phyloP scores from a whole-genome alignment of 306 rosid genomes.

The Cucumis hystrix region DNA sequence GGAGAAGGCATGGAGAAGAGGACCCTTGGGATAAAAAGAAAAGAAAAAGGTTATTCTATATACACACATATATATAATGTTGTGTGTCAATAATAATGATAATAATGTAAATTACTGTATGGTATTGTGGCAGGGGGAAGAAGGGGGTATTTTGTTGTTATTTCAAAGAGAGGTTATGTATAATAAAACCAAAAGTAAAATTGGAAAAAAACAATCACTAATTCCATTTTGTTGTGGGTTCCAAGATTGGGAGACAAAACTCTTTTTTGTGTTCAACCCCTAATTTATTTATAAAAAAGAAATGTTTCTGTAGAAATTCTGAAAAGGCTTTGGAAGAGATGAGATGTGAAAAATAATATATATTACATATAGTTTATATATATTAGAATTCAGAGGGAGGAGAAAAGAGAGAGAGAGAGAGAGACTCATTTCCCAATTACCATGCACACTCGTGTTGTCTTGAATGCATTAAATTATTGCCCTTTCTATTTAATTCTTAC shows the following conservation, averaged over 20 bases:
- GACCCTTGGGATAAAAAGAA: neutral
- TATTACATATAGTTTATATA: neutral
- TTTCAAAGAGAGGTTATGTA: neutral
- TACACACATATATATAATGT: too few species aligned
- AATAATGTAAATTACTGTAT: neutral
- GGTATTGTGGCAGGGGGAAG: neutral
- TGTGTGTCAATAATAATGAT: too few species aligned
- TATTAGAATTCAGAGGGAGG: too few species aligned
- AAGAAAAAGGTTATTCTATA: too few species aligned
- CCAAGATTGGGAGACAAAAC: slow-evolving; percentile 14
- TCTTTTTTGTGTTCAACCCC: neutral
- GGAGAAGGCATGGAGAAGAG: neutral
- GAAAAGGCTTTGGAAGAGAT: neutral
- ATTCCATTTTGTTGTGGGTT: slow-evolving; percentile 6
- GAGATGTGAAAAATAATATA: neutral
- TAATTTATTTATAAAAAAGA: too few species aligned
- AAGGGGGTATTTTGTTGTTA: neutral
- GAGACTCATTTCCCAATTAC: slow-evolving; percentile 5
- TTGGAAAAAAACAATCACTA: neutral
- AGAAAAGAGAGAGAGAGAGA: neutral
- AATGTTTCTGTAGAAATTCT: neutral
- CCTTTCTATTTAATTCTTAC: neutral
- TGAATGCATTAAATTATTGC: neutral
- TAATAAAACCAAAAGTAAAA: neutral
- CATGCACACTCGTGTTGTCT: slow-evolving; percentile 26